Conservation (phyloP, 2,329 filamentous ascomycete species). For the Phialemonium atrogriseum region DNA sequence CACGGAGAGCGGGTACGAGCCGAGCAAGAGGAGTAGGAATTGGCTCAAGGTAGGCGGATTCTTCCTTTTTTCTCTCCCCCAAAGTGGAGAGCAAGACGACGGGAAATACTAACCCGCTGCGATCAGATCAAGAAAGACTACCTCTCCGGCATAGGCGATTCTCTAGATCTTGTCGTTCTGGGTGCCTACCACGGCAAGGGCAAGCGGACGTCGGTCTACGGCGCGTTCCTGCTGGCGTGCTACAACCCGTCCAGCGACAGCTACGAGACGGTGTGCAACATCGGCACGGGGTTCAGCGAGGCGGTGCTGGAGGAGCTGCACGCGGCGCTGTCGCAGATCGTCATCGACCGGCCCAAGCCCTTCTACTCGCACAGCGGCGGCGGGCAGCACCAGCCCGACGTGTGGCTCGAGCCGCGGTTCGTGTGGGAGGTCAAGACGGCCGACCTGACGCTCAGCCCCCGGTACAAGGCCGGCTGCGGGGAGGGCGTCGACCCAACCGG, state of each 20-base stretch:
- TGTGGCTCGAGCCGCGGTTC: slow-evolving; percentile 91
- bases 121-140: slow-evolving; percentile 93
- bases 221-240: slow-evolving; percentile 90
- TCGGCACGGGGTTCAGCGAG: slow-evolving; percentile 94
- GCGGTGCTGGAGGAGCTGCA: slow-evolving; percentile 86
- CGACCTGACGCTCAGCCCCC: slow-evolving; percentile 83
- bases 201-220: slow-evolving; percentile 92
- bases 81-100: not conserved
- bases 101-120: slow-evolving; percentile 6
- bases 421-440: slow-evolving; percentile 99
- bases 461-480: slow-evolving; percentile 84
- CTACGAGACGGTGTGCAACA: slow-evolving; percentile 97
- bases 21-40: slow-evolving; percentile 90
- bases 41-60: slow-evolving; percentile 73
- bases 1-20: slow-evolving; percentile 86
- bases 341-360: slow-evolving; percentile 86
- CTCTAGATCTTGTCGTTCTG: slow-evolving; percentile 89
- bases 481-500: slow-evolving; percentile 67
- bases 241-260: slow-evolving; percentile 73
- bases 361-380: slow-evolving; percentile 84
- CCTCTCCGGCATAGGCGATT: slow-evolving; percentile 86
- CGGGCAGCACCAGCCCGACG: slow-evolving; percentile 89
- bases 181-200: slow-evolving; percentile 92
- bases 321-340: slow-evolving; percentile 61
- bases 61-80: not conserved